These are phyloP conservation scores for Acanthamoeba castellanii DNA, from an alignment of 208 protist species.

Conservation along the genomic window DNA sequence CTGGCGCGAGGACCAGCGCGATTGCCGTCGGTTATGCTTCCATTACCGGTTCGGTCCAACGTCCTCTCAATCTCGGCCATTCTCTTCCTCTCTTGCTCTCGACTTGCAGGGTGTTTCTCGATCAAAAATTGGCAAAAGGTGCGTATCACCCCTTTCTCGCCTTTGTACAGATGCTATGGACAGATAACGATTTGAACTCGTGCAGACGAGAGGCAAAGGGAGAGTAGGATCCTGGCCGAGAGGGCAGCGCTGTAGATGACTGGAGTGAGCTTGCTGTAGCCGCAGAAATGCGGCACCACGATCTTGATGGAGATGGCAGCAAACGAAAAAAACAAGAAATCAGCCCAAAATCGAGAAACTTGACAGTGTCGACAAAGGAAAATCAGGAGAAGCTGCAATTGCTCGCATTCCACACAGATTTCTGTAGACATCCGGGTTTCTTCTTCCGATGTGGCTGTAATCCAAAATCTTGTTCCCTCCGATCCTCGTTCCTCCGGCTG, in stretches of 20 bases:
- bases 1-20: not conserved
- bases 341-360: not conserved
- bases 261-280: not conserved
- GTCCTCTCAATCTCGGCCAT: slow-evolving; percentile 13
- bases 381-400: not conserved
- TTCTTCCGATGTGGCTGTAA: no score
- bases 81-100: not conserved
- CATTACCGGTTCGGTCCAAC: not conserved
- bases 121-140: not conserved
- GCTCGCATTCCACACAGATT: no score
- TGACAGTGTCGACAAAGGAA: not conserved
- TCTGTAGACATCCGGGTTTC: no score
- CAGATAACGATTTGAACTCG: not conserved
- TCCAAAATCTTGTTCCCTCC: no score
- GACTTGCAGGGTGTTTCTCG: not conserved
- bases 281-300: not conserved
- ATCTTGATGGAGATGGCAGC: not conserved
- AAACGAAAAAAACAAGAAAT: not conserved
- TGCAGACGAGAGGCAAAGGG: not conserved
- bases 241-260: not conserved
- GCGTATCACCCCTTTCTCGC: not conserved
- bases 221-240: not conserved
- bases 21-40: not conserved
- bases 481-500: no score
- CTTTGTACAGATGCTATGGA: slow-evolving; percentile 32